These are phyloP conservation scores for Alternaria sp. DNA, from an alignment of 2,329 filamentous ascomycete species.

Conservation along the genomic window DNA sequence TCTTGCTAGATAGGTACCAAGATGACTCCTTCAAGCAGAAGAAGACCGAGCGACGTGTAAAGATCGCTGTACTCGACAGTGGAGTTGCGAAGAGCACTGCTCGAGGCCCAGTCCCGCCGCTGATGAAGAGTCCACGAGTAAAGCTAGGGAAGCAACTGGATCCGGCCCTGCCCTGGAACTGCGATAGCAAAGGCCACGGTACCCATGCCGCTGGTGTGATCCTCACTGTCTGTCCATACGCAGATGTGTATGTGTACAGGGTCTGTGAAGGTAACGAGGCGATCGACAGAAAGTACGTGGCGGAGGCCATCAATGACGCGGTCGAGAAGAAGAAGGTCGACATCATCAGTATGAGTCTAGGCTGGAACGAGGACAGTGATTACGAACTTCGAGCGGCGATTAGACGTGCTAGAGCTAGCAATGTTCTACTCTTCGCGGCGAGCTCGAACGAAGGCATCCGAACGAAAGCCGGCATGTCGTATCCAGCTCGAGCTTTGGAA, in stretches of 20 bases:
- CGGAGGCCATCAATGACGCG: conserved; percentile 16
- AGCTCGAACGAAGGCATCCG: conserved; percentile 10
- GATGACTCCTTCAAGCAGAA: not conserved
- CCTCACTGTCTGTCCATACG: conserved; percentile 17
- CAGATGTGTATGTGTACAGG: conserved; percentile 15
- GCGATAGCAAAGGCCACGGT: conserved; percentile 11
- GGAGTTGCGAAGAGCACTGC: not conserved
- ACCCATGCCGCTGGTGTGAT: conserved; percentile 16
- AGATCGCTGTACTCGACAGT: not conserved
- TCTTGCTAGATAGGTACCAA: not conserved
- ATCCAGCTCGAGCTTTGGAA: conserved; percentile 12
- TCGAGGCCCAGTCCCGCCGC: not conserved
- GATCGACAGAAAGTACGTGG: conserved; percentile 1
- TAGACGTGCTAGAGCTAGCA: not conserved
- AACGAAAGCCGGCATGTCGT: conserved; percentile 4
- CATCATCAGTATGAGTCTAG: conserved; percentile 20
- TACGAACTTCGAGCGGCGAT: not conserved
- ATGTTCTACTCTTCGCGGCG: conserved; percentile 7
- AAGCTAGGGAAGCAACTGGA: not conserved
- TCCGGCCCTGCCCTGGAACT: not conserved
- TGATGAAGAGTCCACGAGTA: not conserved
- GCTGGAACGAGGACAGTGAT: conserved; percentile 1
- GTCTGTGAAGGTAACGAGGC: not conserved
- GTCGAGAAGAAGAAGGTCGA: conserved; percentile 15
- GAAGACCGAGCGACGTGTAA: not conserved